phyloP scores from a whole-genome alignment of 768 basidiomycete species.

The Mycena vitilis region DNA sequence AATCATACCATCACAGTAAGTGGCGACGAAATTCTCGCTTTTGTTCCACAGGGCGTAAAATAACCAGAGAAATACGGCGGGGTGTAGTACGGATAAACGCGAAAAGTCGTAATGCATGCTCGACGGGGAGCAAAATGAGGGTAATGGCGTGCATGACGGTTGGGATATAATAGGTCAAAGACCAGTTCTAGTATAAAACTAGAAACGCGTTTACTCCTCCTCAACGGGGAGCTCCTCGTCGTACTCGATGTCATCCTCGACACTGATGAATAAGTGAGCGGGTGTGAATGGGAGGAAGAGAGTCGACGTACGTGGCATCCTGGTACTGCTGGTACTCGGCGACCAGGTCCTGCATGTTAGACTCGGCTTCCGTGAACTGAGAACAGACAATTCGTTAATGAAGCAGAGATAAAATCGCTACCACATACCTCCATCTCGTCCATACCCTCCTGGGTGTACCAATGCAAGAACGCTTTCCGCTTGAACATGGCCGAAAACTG shows the following conservation, averaged over 20 bases:
- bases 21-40: no score
- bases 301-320: slow-evolving; percentile 83
- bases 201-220: slow-evolving; percentile 55
- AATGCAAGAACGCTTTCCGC: slow-evolving; percentile 98
- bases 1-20: no score
- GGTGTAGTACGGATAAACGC: slow-evolving; percentile 10
- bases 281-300: not conserved
- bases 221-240: slow-evolving; percentile 79
- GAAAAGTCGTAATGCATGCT: slow-evolving; percentile 23
- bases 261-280: slow-evolving; percentile 55
- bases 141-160: slow-evolving; percentile 3
- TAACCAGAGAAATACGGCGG: slow-evolving; percentile 12
- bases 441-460: slow-evolving; percentile 99
- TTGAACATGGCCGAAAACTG: slow-evolving; percentile 99
- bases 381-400: slow-evolving; percentile 27
- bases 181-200: slow-evolving; percentile 13
- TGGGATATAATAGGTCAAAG: slow-evolving; percentile 20
- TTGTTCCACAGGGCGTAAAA: slow-evolving; percentile 25
- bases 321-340: slow-evolving; percentile 98
- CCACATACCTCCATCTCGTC: slow-evolving; percentile 88
- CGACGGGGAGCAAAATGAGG: not conserved
- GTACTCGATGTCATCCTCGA: slow-evolving; percentile 90
- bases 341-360: slow-evolving; percentile 98
- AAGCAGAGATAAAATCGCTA: not conserved
- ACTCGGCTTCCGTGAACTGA: slow-evolving; percentile 97